Evolutionary conservation across 768 basidiomycete genomes (phyloP).

Genomic region (Auriscalpium microsporum): DNA sequence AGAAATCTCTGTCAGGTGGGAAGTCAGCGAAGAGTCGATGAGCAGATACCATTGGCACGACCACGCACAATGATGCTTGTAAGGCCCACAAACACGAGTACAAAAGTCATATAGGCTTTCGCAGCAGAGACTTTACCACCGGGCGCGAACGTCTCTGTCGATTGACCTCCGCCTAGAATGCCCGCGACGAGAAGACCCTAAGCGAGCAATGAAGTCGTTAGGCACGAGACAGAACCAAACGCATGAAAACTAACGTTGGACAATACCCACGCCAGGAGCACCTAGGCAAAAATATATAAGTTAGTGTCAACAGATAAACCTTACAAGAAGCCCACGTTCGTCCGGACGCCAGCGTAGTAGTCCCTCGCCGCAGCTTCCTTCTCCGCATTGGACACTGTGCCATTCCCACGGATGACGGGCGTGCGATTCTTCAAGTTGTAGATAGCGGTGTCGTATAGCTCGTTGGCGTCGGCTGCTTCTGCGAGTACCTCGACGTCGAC

Average conservation of each 20-base stretch:
- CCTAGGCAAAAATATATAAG: conserved; percentile 24
- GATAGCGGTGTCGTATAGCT: conserved; percentile 77
- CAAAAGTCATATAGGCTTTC: conserved; percentile 72
- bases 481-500: conserved; percentile 85
- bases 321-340: conserved; percentile 43
- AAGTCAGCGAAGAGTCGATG: conserved; percentile 12
- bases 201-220: background rate
- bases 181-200: conserved; percentile 63
- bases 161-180: conserved; percentile 56
- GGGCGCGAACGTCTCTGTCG: conserved; percentile 51
- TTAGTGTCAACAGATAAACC: background rate
- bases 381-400: conserved; percentile 40
- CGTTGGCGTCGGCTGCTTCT: conserved; percentile 74
- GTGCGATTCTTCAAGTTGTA: conserved; percentile 58
- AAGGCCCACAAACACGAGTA: conserved; percentile 74
- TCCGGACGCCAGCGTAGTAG: conserved; percentile 83
- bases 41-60: background rate
- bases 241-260: conserved; percentile 52
- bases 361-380: conserved; percentile 70
- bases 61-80: conserved; percentile 51
- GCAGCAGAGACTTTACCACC: conserved; percentile 42
- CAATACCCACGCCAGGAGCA: conserved; percentile 73
- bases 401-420: conserved; percentile 27
- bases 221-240: background rate
- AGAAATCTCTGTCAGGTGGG: conserved; percentile 37